Conservation (phyloP, 208 protist species). For the Blechomonas ayalai region DNA sequence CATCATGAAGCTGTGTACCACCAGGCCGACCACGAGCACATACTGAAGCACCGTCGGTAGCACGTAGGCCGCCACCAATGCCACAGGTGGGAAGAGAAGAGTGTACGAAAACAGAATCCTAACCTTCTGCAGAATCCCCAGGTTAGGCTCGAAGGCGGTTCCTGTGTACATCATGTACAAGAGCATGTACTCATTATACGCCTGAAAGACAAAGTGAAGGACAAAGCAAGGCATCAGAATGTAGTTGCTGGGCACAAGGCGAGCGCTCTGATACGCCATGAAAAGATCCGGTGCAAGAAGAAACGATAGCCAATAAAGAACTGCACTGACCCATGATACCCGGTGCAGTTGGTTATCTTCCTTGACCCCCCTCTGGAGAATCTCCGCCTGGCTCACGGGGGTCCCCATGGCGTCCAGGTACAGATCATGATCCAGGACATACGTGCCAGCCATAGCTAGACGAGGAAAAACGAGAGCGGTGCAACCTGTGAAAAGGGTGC, state of each 20-base stretch:
- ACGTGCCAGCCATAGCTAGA: conserved; percentile 22
- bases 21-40: conserved; percentile 8
- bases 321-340: conserved; percentile 2
- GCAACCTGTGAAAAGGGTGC: conserved; percentile 26
- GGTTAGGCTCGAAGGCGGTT: conserved; percentile 14
- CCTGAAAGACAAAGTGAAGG: conserved; percentile 36
- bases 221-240: conserved; percentile 30
- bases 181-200: conserved; percentile 26
- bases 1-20: conserved; percentile 4
- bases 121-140: conserved; percentile 11
- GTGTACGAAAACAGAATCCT: conserved; percentile 25
- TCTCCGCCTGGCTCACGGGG: neutral
- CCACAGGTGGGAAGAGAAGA: conserved; percentile 17
- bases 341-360: neutral
- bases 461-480: conserved; percentile 39
- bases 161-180: conserved; percentile 18
- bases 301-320: conserved; percentile 24
- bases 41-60: conserved; percentile 31
- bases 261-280: conserved; percentile 19
- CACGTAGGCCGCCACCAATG: conserved; percentile 15
- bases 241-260: conserved; percentile 27
- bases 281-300: conserved; percentile 37
- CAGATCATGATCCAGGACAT: conserved; percentile 28
- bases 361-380: conserved; percentile 1
- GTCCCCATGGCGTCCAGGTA: conserved; percentile 17